Evolutionary conservation across 1,139 yeast species (phyloP).

Genomic region (Pichia sp.): DNA sequence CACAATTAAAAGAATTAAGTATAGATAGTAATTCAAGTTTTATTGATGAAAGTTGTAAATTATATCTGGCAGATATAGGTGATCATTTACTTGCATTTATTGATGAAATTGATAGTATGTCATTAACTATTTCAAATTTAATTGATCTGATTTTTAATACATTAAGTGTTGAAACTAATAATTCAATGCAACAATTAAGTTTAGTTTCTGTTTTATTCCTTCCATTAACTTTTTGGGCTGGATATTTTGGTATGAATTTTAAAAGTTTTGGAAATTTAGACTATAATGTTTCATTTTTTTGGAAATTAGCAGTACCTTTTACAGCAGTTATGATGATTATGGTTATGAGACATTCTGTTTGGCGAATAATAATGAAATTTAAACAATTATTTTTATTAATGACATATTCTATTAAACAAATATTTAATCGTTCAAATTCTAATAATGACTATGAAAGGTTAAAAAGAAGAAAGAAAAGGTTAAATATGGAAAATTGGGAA

Average conservation of each 20-base stretch:
- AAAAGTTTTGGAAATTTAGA: slow-evolving; percentile 41
- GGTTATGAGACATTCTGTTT: slow-evolving; percentile 29
- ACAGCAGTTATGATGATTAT: slow-evolving; percentile 34
- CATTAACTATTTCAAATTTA: slow-evolving; percentile 42
- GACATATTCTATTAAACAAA: neutral
- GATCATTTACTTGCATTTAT: slow-evolving; percentile 47
- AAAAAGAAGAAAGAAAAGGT: neutral
- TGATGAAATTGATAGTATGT: slow-evolving; percentile 48
- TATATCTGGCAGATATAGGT: slow-evolving; percentile 46
- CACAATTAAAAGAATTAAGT: slow-evolving; percentile 38
- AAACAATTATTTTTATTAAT: neutral
- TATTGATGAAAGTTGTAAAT: slow-evolving; percentile 22
- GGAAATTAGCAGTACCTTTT: slow-evolving; percentile 48
- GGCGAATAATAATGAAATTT: slow-evolving; percentile 8
- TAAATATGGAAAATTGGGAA: neutral
- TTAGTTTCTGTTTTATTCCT: slow-evolving; percentile 48
- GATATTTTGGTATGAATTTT: slow-evolving; percentile 56
- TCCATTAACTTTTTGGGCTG: slow-evolving; percentile 50
- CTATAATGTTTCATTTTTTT: slow-evolving; percentile 40
- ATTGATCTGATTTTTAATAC: slow-evolving; percentile 48
- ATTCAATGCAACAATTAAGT: slow-evolving; percentile 44
- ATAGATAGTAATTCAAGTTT: slow-evolving; percentile 33
- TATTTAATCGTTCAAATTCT: neutral
- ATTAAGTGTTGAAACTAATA: slow-evolving; percentile 45
- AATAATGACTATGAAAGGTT: neutral